A percentile compares a stretch with the other conserved stretches of the same genome.
These are phyloP conservation scores for Candida saitoana DNA, from an alignment of 805 yeast species.

Conservation along the genomic window DNA sequence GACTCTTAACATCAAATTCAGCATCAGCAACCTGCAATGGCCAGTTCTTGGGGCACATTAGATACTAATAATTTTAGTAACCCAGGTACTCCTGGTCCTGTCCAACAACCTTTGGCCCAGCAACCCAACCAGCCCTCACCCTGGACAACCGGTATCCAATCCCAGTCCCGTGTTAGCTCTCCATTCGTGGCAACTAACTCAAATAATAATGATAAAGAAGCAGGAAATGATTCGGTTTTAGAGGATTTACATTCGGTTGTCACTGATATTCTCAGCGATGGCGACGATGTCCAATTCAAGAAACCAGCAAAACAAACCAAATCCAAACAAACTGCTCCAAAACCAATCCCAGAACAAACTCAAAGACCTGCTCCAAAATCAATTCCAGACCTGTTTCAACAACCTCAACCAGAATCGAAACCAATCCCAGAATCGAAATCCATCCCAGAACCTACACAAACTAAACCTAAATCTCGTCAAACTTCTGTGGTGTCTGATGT, in stretches of 20 bases:
- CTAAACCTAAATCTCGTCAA: background rate
- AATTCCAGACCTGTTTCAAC: background rate
- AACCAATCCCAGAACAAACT: background rate
- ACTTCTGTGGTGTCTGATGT: conserved; percentile 3
- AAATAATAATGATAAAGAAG: conserved; percentile 6
- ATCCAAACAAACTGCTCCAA: background rate
- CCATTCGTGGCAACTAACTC: conserved; percentile 32
- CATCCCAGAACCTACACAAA: background rate
- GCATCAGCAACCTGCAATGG: conserved; percentile 28
- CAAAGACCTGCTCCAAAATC: background rate
- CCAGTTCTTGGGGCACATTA: conserved; percentile 38
- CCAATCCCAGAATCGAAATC: background rate
- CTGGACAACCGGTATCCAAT: conserved; percentile 32
- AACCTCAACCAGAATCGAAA: background rate
- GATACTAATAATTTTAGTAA: conserved; percentile 21
- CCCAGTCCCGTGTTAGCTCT: conserved; percentile 35
- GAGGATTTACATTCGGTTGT: conserved; percentile 39
- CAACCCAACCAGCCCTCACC: conserved; percentile 37
- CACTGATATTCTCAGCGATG: conserved; percentile 34
- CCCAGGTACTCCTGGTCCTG: conserved; percentile 28
- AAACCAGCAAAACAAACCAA: background rate
- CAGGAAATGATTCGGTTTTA: conserved; percentile 28
- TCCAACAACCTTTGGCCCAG: conserved; percentile 18
- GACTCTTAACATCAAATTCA: conserved; percentile 27
- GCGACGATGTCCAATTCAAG: conserved; percentile 4